Evolutionary conservation across 2,329 filamentous ascomycete genomes (phyloP).

Genomic region (Alternaria triticina): DNA sequence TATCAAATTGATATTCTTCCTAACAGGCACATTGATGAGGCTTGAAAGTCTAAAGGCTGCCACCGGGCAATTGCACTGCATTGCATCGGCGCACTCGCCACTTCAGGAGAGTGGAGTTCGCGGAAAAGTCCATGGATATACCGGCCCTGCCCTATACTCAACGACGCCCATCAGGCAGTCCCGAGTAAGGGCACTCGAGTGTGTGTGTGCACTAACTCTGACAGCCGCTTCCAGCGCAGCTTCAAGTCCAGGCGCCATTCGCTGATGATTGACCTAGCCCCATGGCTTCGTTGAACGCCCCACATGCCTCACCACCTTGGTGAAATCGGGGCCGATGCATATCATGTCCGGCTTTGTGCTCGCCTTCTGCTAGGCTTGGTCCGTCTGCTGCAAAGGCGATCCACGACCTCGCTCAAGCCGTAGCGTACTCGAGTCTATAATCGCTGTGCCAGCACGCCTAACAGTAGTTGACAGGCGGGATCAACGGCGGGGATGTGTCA

Average conservation of each 20-base stretch:
- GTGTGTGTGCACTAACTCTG: slow-evolving; percentile 27
- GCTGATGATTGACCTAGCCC: slow-evolving; percentile 10
- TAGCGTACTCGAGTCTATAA: slow-evolving; percentile 16
- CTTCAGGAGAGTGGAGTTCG: slow-evolving; percentile 30
- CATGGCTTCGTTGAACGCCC: slow-evolving; percentile 21
- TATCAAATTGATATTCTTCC: slow-evolving; percentile 25
- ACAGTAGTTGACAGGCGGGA: slow-evolving; percentile 36
- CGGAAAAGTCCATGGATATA: slow-evolving; percentile 25
- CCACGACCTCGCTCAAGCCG: slow-evolving; percentile 20
- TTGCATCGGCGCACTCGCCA: slow-evolving; percentile 43
- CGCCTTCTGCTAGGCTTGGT: slow-evolving; percentile 14
- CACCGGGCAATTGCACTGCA: slow-evolving; percentile 32
- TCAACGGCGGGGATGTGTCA: slow-evolving; percentile 38
- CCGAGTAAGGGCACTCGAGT: slow-evolving; percentile 31
- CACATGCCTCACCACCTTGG: slow-evolving; percentile 28
- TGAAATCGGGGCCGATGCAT: slow-evolving; percentile 19
- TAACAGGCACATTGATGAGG: slow-evolving; percentile 38
- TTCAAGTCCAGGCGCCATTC: slow-evolving; percentile 1
- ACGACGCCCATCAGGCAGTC: slow-evolving; percentile 29
- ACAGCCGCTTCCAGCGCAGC: slow-evolving; percentile 25
- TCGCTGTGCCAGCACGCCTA: slow-evolving; percentile 22
- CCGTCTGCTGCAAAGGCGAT: slow-evolving; percentile 44
- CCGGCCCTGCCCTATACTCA: slow-evolving; percentile 38
- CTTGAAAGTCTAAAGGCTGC: slow-evolving; percentile 33
- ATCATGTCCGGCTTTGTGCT: slow-evolving; percentile 27